Evolutionary conservation across 1,284 basidiomycete species (phyloP).

Genomic region (Trichosporon faecale): DNA sequence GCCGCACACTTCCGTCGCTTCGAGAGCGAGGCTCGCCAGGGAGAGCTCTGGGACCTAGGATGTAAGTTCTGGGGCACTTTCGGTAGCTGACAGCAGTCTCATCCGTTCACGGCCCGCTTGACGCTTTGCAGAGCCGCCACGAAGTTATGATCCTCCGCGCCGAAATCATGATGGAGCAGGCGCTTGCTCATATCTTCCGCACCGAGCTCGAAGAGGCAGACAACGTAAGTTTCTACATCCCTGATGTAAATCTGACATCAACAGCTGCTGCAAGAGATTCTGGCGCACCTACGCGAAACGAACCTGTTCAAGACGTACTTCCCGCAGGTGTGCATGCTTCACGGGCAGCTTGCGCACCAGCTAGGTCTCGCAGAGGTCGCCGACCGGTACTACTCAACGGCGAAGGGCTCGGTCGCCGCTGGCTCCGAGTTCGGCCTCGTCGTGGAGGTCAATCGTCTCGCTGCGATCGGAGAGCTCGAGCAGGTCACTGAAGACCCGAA

Average conservation of each 20-base stretch:
- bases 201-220: slow-evolving; percentile 30
- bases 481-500: slow-evolving; percentile 17
- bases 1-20: slow-evolving; percentile 29
- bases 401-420: slow-evolving; percentile 24
- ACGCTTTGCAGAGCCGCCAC: slow-evolving; percentile 23
- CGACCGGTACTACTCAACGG: slow-evolving; percentile 36
- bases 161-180: slow-evolving; percentile 44
- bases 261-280: slow-evolving; percentile 26
- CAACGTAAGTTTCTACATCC: slow-evolving; percentile 25
- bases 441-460: slow-evolving; percentile 35
- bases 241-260: neutral
- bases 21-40: slow-evolving; percentile 26
- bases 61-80: slow-evolving; percentile 31
- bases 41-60: slow-evolving; percentile 46
- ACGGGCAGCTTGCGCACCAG: slow-evolving; percentile 39
- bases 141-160: slow-evolving; percentile 30
- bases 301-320: slow-evolving; percentile 29
- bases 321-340: slow-evolving; percentile 38
- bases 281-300: slow-evolving; percentile 24
- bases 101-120: slow-evolving; percentile 26
- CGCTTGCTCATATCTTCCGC: slow-evolving; percentile 35
- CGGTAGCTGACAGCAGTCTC: slow-evolving; percentile 29
- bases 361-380: slow-evolving; percentile 31
- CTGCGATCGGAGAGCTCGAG: slow-evolving; percentile 25
- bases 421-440: slow-evolving; percentile 42